Conservation (phyloP, 768 basidiomycete species). For the Termitomyces sp. region DNA sequence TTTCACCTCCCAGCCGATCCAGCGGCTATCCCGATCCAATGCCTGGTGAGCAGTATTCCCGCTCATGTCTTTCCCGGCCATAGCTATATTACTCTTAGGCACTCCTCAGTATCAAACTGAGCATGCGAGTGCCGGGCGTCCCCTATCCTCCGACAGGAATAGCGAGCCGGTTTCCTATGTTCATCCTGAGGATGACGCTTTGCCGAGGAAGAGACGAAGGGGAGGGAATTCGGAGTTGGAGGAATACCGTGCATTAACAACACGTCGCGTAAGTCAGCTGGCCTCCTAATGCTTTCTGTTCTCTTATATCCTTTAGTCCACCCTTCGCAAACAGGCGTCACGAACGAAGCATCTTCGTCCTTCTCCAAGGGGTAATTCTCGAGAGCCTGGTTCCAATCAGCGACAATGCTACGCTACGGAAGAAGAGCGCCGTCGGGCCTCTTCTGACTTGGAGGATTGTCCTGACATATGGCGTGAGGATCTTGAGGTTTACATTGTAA, state of each 20-base stretch:
- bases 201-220: constrained; percentile 46
- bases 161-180: constrained; percentile 26
- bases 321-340: constrained; percentile 38
- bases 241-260: constrained; percentile 37
- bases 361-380: constrained; percentile 20
- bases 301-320: constrained; percentile 18
- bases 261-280: constrained; percentile 47
- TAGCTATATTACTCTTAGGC: constrained; percentile 21
- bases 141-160: constrained; percentile 32
- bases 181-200: constrained; percentile 17
- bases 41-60: constrained; percentile 3
- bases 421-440: constrained; percentile 44
- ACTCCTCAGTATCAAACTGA: constrained; percentile 10
- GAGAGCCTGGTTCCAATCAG: constrained; percentile 19
- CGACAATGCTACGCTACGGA: constrained; percentile 22
- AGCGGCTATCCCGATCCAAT: constrained; percentile 6
- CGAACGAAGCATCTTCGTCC: constrained; percentile 28
- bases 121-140: constrained; percentile 23
- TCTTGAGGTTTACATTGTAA: constrained; percentile 60
- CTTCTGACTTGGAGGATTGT: constrained; percentile 81
- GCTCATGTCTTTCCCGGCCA: constrained; percentile 6
- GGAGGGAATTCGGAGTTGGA: constrained; percentile 42
- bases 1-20: constrained; percentile 15
- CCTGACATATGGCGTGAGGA: constrained; percentile 72
- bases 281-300: not conserved